phyloP scores from a whole-genome alignment of 306 rosid species.

The Prosopis cineraria region DNA sequence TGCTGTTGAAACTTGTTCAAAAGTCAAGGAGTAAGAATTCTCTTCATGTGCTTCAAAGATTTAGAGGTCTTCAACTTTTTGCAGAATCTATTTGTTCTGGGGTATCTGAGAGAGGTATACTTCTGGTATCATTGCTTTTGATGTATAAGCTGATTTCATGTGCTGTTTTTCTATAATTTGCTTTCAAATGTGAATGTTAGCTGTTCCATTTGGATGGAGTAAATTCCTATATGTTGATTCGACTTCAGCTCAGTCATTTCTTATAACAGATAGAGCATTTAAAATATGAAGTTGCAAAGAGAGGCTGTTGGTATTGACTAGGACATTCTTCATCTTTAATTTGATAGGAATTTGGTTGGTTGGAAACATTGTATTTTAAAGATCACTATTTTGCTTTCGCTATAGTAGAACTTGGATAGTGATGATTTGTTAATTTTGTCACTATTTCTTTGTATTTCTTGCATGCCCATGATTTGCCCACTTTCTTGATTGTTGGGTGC shows the following conservation, averaged over 20 bases:
- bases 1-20: slow-evolving; percentile 77
- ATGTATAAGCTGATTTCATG: neutral
- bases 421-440: neutral
- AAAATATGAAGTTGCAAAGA: neutral
- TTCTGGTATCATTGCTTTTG: slow-evolving; percentile 25
- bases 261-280: neutral
- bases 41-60: slow-evolving; percentile 85
- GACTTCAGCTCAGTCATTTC: neutral
- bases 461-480: slow-evolving; percentile 4
- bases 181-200: slow-evolving; percentile 14
- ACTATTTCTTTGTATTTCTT: slow-evolving; percentile 1
- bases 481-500: neutral
- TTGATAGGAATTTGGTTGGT: neutral
- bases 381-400: slow-evolving; percentile 2
- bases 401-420: slow-evolving; percentile 4
- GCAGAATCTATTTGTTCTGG: slow-evolving; percentile 77
- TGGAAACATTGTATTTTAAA: slow-evolving; percentile 22
- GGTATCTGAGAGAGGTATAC: slow-evolving; percentile 62
- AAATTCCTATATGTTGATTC: neutral
- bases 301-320: slow-evolving; percentile 15
- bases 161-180: neutral
- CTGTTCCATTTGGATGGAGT: slow-evolving; percentile 10
- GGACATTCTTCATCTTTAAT: neutral
- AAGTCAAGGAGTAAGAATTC: slow-evolving; percentile 61
- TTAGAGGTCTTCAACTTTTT: slow-evolving; percentile 72